Conservation (phyloP, 2,329 filamentous ascomycete genomes). For the Eutypella sp. region DNA sequence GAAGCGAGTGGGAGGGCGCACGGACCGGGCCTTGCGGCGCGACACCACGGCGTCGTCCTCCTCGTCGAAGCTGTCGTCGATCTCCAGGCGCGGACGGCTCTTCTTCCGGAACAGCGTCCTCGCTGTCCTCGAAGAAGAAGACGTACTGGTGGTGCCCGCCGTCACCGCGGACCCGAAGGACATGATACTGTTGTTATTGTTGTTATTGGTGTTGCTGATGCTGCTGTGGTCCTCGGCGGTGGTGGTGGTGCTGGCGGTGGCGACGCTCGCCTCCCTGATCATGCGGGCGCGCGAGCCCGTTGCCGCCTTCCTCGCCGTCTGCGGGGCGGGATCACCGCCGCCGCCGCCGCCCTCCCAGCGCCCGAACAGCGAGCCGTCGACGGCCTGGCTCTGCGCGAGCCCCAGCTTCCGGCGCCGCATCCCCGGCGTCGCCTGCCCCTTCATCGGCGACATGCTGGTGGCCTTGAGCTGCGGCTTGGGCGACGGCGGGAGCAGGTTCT, state of each 20-base stretch:
- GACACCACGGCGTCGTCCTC: background rate
- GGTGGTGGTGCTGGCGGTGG: background rate
- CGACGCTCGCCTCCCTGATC: conserved; percentile 4
- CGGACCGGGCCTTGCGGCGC: background rate
- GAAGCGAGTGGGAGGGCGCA: background rate
- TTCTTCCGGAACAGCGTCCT: background rate
- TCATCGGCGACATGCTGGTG: conserved; percentile 1
- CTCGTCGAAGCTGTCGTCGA: conserved; percentile 2
- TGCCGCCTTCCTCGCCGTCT: conserved; percentile 3
- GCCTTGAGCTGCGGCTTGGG: background rate
- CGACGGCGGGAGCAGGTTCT: background rate
- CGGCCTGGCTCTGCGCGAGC: conserved; percentile 13
- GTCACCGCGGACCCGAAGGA: background rate
- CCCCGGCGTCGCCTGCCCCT: conserved; percentile 18
- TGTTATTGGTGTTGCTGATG: too few relatives aligned
- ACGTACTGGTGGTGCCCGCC: too few relatives aligned
- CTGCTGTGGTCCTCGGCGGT: background rate
- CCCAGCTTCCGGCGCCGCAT: conserved; percentile 25
- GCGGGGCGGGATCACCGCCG: too few relatives aligned
- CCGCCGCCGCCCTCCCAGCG: conserved; percentile 15
- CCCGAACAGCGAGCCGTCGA: conserved; percentile 21
- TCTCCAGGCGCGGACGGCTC: conserved; percentile 3
- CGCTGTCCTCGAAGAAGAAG: too few relatives aligned
- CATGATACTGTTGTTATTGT: too few relatives aligned
- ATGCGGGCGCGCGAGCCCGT: too few relatives aligned